Conservation (phyloP, 805 yeast genomes). For the Candida quercuum region DNA sequence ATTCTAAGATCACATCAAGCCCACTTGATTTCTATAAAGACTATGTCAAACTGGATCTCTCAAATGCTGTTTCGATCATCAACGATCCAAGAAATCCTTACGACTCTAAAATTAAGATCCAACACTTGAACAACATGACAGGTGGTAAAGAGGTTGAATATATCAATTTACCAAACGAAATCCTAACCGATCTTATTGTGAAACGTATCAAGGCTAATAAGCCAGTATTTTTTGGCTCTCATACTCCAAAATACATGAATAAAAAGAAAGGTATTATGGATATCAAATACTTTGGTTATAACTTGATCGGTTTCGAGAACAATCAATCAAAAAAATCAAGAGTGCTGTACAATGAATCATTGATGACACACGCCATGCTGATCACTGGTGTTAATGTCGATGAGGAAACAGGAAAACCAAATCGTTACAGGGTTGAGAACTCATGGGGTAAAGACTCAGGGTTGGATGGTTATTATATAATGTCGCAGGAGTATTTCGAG, state of each 20-base stretch:
- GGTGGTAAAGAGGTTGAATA: constrained; percentile 70
- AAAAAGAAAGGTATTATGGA: constrained; percentile 65
- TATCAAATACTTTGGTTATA: constrained; percentile 60
- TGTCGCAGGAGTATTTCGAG: constrained; percentile 71
- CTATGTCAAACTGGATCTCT: constrained; percentile 46
- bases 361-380: constrained; percentile 90
- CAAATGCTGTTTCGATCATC: constrained; percentile 57
- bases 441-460: constrained; percentile 74
- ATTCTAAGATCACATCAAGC: constrained; percentile 44
- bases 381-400: constrained; percentile 78
- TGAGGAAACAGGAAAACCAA: constrained; percentile 45
- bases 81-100: constrained; percentile 79
- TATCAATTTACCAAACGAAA: constrained; percentile 58
- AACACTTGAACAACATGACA: constrained; percentile 66
- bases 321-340: constrained; percentile 60
- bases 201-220: constrained; percentile 65
- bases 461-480: constrained; percentile 59
- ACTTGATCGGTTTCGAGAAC: constrained; percentile 48
- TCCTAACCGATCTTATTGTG: constrained; percentile 56
- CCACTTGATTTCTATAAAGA: constrained; percentile 60
- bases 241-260: constrained; percentile 76
- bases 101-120: constrained; percentile 60
- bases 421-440: constrained; percentile 70
- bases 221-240: constrained; percentile 85
- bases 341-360: constrained; percentile 61